Base-by-base conservation (phyloP, 2,329 filamentous ascomycete species). In the Acrodontium crateriforme region DNA sequence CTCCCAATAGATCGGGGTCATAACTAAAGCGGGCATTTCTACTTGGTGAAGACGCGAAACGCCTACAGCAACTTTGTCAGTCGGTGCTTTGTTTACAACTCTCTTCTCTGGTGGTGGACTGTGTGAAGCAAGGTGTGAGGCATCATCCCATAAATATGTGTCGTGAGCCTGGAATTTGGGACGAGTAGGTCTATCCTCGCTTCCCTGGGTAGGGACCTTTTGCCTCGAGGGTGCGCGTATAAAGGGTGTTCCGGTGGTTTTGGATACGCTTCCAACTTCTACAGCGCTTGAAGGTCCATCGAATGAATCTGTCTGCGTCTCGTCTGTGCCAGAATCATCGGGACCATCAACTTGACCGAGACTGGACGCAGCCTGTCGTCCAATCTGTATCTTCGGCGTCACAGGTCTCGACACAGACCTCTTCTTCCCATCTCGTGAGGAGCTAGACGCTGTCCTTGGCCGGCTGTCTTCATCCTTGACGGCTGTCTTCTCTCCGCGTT, bases 1-100 rank as follows among this genome's bases (percentile, higher is more conserved):
- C 11, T 78, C 85, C 89, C 89, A 98, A 51, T 98, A 98, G 34
- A 95, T 94, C 0, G 89, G 89, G 52, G 85, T 82, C 84, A 98
- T 92, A 46, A 62, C 32, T 18, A 92, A 58, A 29, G 69, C 69
- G 13, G 87, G 84, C 42, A 95, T 64, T 32, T 80, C 74, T 2
- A 95, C 87, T 45, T 85, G 70, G 50, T 98, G 87, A 32, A 98
- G 62, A 39, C 84, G 71, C n/a, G 85, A 92, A 5, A 89, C 65
- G 0, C 89, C 89, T 1, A 95, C 87, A 3, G 84, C 74, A 2
- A 95, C 74, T 32, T 78, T 74, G 4, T 59, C 60, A 27, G 48
- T 54, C 2, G 58, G 59, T 0, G 52, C 51, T 45, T 16, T 45
- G 28, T 16, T 21, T 18, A 22, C 16, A 16, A 28, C 29, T 44